A percentile compares a stretch with the other conserved stretches of the same genome.
Evolutionary conservation across 345 rosid species (phyloP).

Genomic region (Lagerstroemia speciosa): DNA sequence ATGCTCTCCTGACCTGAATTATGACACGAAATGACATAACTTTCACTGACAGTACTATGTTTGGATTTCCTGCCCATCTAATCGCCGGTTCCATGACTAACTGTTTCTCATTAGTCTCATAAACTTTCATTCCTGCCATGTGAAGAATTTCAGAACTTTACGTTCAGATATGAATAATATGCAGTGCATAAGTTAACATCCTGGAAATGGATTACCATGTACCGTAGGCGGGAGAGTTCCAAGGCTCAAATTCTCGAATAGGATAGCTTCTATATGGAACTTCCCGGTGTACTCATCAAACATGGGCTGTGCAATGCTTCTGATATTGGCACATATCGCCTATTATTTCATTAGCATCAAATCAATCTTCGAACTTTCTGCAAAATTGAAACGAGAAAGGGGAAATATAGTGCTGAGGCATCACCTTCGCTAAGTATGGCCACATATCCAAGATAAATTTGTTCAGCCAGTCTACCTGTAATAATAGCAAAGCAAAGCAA

Average conservation of each 20-base stretch:
- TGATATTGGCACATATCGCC: conserved; percentile 28
- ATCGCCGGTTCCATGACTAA: conserved; percentile 31
- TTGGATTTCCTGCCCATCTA: conserved; percentile 50
- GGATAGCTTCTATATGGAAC: conserved; percentile 20
- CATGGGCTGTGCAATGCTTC: conserved; percentile 21
- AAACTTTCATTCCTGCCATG: conserved; percentile 34
- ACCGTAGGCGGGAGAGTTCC: conserved; percentile 32
- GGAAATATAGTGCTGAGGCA: not conserved
- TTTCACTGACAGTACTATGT: conserved; percentile 29
- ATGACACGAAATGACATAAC: conserved; percentile 22
- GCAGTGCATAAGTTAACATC: not conserved
- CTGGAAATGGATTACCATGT: conserved; percentile 18
- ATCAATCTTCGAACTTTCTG: not conserved
- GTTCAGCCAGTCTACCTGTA: conserved; percentile 44
- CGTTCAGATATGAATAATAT: not conserved
- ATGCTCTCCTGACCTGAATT: conserved; percentile 31
- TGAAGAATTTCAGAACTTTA: not conserved
- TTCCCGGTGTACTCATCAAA: conserved; percentile 22
- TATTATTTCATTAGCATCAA: conserved; percentile 5
- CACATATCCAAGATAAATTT: conserved; percentile 31
- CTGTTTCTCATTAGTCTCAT: conserved; percentile 35
- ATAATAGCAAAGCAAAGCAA: not conserved
- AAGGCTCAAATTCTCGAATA: conserved; percentile 27
- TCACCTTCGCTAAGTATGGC: conserved; percentile 42
- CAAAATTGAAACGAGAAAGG: not conserved